Base-by-base conservation (phyloP, 2,329 filamentous ascomycete genomes). In the Fusarium sp. region DNA sequence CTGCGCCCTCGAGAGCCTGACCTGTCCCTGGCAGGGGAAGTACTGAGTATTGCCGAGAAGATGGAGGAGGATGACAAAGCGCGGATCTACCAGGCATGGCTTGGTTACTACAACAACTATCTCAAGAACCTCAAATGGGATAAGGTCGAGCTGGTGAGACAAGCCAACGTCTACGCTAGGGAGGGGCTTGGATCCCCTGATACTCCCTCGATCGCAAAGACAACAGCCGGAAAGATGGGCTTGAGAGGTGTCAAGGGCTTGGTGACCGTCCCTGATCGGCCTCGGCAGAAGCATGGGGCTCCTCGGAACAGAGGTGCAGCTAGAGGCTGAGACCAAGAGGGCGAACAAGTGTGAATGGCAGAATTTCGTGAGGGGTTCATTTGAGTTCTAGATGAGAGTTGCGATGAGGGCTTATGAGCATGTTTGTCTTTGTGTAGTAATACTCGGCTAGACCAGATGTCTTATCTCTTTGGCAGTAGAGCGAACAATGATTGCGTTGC, bases 41-140 rank as follows among this genome's bases (percentile, higher is more conserved):
- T 90, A 1, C 20, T 76, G 11, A 65, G 63, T 27, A 81, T 87
- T n/a, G 81, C 84, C 3, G 78, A 82, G 61, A 70, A 72, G 43
- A 82, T 92, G 75, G 85, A 86, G 5, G 83, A 85, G 22, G 80
- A 84, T 0, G 80, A 83, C 22, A 86, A 87, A 66, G 80, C 79
- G 15, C 88, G 86, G 76, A 83, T 85, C 4, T 91, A 91, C 80
- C 86, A 89, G 78, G 87, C 86, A 5, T 90, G 88, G 87, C 81
- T 90, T 11, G 89, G 88, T 66, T 86, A 89, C 85, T 87, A 87
- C 81, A 90, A 89, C 77, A 84, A 82, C 64, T 84, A 86, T 76
- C 73, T 85, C 61, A 89, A 88, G 80, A 73, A 79, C 12, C 76
- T 87, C 57, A 80, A 76, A 69, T 86, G 85, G 85, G 80, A 81